Evolutionary conservation across 345 rosid species (phyloP), one percentile per base, ranked within the genome.

Genomic region (Sisymbrium irio): DNA sequence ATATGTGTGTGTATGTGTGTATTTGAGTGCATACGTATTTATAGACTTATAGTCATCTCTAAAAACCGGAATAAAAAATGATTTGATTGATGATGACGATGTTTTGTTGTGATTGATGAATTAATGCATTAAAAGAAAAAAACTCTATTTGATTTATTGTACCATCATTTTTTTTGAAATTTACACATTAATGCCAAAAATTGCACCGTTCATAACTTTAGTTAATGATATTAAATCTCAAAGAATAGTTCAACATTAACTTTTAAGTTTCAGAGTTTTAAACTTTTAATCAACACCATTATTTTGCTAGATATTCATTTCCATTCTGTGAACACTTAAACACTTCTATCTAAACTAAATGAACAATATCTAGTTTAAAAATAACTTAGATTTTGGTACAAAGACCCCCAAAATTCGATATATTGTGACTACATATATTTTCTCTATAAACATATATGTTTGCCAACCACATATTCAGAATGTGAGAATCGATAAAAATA

Each of bases 341-440:
- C 25, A 47, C 18, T 37, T 25, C 18, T 18, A 41, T 60, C 40
- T 47, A 47, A 32, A 32, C 35, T 33, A 58, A 47, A 13, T 28
- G 32, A 22, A 49, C 15, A 19, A 47, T 47, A 47, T 47, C 6
- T 9, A 47, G 7, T 55, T 28, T 55, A 58, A 35, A 18, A 9
- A 11, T 51, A 40, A 41, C n/a, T 53, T 62, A 40, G 8, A 72
- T 41, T 18, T 72, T 62, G 62, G 36, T 62, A 62, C 76, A 72
- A 63, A 54, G 35, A 72, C 40, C 46, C 27, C 27, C 55, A 70
- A 70, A 35, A 25, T 57, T 42, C 11, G 1, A 58, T 70, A 46
- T 35, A 46, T 35, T 9, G 19, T 57, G 62, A n/a, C 61, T 57
- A 63, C 51, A 62, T 37, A 27, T 62, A 37, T 37, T 59, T 59